A percentile compares a stretch with the other conserved stretches of the same genome.
phyloP scores from a whole-genome alignment of 1,284 basidiomycete species.

The Apiotrichum veenhuisii region DNA sequence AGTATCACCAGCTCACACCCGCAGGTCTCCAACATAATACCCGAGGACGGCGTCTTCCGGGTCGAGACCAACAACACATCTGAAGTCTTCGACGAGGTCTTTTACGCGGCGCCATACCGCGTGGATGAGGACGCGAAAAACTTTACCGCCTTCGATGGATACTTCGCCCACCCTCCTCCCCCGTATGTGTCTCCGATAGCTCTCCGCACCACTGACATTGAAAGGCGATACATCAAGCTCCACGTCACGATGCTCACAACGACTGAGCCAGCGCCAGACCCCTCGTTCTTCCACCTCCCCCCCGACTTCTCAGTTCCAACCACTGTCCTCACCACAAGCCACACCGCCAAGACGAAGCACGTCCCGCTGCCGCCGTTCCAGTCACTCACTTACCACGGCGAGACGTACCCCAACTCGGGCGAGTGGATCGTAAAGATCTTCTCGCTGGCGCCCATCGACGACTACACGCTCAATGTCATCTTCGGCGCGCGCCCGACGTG shows the following conservation, averaged over 20 bases:
- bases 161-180: conserved; percentile 15
- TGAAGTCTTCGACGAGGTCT: conserved; percentile 40
- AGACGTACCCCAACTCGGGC: conserved; percentile 49
- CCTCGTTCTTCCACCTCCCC: conserved; percentile 67
- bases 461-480: conserved; percentile 60
- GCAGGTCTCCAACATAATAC: not conserved
- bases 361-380: conserved; percentile 73
- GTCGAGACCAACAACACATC: conserved; percentile 7
- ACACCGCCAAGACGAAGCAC: conserved; percentile 34
- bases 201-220: conserved; percentile 2
- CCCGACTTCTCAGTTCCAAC: conserved; percentile 56
- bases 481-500: conserved; percentile 69
- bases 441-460: conserved; percentile 61
- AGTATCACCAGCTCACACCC: not conserved
- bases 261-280: conserved; percentile 59
- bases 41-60: not conserved
- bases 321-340: conserved; percentile 68
- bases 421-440: conserved; percentile 85
- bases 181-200: conserved; percentile 11
- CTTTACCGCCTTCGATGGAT: conserved; percentile 11
- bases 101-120: conserved; percentile 47
- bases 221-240: conserved; percentile 66
- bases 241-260: conserved; percentile 88
- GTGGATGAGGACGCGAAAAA: conserved; percentile 15
- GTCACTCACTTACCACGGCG: conserved; percentile 78